Base-by-base conservation (phyloP, 495 filamentous ascomycete genomes). In the Lasiosphaeria ovina region DNA sequence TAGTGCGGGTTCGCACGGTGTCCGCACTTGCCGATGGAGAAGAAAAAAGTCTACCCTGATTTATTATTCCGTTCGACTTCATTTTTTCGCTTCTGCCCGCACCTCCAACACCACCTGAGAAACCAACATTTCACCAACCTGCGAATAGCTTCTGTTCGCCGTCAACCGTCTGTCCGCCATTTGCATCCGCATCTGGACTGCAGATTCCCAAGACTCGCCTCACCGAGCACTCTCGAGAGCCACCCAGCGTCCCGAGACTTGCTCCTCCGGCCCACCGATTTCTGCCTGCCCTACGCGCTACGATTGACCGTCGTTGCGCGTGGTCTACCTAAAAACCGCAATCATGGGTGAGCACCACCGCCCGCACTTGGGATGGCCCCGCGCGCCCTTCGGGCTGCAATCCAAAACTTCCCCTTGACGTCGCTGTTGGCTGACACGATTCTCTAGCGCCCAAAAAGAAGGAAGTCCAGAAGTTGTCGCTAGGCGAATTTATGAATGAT, bases 401-500 rank as follows among this genome's bases (percentile, higher is more conserved):
- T 12, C 12, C 3, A 1, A 42, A 24, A 24, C 35, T 33, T 42
- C 35, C 32, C 35, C 44, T 42, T 44, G 35, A 10, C 53, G 32
- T 35, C 59, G 60, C 5, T 56, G 53, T 48, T 59, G 66, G 66
- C 76, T 83, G 60, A 84, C 69, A n/a, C 49, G 24, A 55, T 57
- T 65, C 35, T 75, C 54, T 70, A 97, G 92, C 90, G 80, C 92
- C 91, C 55, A 97, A 97, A 79, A 85, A 86, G 73, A 93, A 92
- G 79, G 82, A 87, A 75, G 87, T 91, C 81, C 71, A 77, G 74
- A 98, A 94, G 85, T 91, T 98, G 89, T 87, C 87, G 79, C 85
- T 97, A 67, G 89, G 90, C 77, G 86, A 87, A 67, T 98, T 99
- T 81, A 81, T 98, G 81, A 83, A 81, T 60, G 90, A 97, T 69